These are phyloP conservation scores for Mucor mucedo DNA, from an alignment of 371 early-diverging fungal species.

Conservation along the genomic window DNA sequence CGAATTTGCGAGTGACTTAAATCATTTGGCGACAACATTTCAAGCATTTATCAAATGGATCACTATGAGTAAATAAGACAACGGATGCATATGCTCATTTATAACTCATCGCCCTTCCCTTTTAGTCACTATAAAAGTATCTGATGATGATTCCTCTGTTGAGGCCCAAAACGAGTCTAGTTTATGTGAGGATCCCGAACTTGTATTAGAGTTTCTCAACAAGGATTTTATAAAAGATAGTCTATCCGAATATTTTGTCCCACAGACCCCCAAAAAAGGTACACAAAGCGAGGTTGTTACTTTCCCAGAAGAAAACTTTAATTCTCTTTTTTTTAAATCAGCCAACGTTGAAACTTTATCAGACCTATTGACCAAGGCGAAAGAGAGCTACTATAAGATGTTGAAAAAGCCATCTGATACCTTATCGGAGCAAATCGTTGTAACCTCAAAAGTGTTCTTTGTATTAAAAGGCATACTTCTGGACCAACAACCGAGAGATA, in stretches of 20 bases:
- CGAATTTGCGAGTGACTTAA: constrained; percentile 6
- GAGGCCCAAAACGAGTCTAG: constrained; percentile 13
- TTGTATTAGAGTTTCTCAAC: constrained; percentile 24
- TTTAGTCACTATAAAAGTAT: constrained; percentile 18
- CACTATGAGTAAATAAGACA: constrained; percentile 9
- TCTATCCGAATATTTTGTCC: constrained; percentile 17
- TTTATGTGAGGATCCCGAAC: constrained; percentile 29
- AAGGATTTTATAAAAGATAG: constrained; percentile 24
- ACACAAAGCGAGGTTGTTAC: background rate
- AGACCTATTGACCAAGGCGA: background rate
- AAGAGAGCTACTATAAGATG: constrained; percentile 12
- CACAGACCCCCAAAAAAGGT: background rate
- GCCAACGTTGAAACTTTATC: background rate
- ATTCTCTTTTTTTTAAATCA: background rate
- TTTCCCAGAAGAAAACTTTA: background rate
- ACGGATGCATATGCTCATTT: background rate
- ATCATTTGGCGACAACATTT: constrained; percentile 11
- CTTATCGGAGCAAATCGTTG: constrained; percentile 14
- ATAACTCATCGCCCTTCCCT: background rate
- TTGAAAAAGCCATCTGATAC: constrained; percentile 21
- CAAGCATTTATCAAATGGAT: constrained; percentile 29
- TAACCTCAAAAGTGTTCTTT: constrained; percentile 1
- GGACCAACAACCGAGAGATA: constrained; percentile 8
- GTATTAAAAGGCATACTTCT: constrained; percentile 8
- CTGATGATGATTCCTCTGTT: constrained; percentile 6